Percentiles rank a stretch among this genome's conserved stretches.
phyloP scores from a whole-genome alignment of 768 basidiomycete genomes.

The Calocybe gangraenosa region DNA sequence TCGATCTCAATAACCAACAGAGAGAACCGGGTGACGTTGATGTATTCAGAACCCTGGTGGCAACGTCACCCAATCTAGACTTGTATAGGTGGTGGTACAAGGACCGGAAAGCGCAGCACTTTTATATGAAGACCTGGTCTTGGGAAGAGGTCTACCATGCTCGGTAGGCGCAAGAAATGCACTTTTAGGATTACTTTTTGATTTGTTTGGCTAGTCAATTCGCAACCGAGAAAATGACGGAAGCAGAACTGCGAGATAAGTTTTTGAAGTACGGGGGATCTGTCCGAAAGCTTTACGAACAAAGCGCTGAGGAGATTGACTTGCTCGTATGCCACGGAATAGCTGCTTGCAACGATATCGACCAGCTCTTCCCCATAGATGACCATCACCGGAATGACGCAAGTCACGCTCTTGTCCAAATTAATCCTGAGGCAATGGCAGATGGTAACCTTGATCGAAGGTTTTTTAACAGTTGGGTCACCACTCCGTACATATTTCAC shows the following conservation, averaged over 20 bases:
- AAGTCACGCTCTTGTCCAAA: not conserved
- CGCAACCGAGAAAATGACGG: not conserved
- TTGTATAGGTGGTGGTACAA: not conserved
- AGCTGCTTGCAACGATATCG: not conserved
- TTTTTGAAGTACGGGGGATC: not conserved
- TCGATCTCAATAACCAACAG: not conserved
- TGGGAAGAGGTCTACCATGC: not conserved
- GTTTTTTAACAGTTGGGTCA: not conserved
- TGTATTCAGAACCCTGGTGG: not conserved
- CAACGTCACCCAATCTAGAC: not conserved
- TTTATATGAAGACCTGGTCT: not conserved
- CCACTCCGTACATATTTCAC: not conserved
- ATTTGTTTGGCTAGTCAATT: not conserved
- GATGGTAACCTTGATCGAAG: not conserved
- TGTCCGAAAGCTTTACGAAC: not conserved
- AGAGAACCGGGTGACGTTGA: not conserved
- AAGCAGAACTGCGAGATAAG: not conserved
- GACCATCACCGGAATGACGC: not conserved
- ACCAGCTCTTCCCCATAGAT: not conserved
- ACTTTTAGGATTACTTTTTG: not conserved
- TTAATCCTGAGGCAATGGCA: not conserved
- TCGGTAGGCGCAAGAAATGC: not conserved
- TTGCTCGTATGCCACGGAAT: not conserved
- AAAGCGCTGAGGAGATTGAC: not conserved
- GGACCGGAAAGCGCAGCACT: not conserved